Percentiles rank a stretch among this genome's conserved stretches.
These are phyloP conservation scores for Oryza rufipogon DNA, from an alignment of 176 grass and related monocot species.

Conservation along the genomic window DNA sequence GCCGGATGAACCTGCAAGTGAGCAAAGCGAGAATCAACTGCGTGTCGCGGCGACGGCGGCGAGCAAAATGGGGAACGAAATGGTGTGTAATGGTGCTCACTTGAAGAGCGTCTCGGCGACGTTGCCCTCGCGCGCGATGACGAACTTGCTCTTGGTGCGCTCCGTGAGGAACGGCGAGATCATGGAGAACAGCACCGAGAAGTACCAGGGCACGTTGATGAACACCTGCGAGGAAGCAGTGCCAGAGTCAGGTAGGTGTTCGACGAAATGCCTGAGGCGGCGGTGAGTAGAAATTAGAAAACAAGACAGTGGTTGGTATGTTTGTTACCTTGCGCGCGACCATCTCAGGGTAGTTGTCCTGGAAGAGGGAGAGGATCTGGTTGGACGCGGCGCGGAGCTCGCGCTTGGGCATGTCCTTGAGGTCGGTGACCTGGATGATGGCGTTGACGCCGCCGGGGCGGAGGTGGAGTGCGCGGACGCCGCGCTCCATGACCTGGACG, in stretches of 20 bases:
- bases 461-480: conserved; percentile 77
- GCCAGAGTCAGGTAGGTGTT: not conserved
- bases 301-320: not conserved
- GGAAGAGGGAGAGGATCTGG: conserved; percentile 92
- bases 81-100: conserved; percentile 30
- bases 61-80: not conserved
- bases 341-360: conserved; percentile 99
- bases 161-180: conserved; percentile 93
- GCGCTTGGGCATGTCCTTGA: conserved; percentile 94
- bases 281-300: no score
- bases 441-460: conserved; percentile 83
- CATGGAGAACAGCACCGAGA: conserved; percentile 86
- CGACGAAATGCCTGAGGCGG: conserved; percentile 13
- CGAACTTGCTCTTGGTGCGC: conserved; percentile 98
- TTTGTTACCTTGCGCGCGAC: conserved; percentile 80
- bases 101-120: conserved; percentile 95
- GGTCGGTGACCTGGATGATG: conserved; percentile 93
- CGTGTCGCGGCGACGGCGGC: no score
- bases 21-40: not conserved
- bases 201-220: conserved; percentile 98
- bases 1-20: conserved; percentile 73
- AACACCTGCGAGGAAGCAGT: conserved; percentile 62
- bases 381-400: conserved; percentile 87
- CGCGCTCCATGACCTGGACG: conserved; percentile 95
- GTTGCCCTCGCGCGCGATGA: conserved; percentile 90